Conservation (phyloP, 805 yeast genomes). For the Maudiozyma serrabonitensis region DNA sequence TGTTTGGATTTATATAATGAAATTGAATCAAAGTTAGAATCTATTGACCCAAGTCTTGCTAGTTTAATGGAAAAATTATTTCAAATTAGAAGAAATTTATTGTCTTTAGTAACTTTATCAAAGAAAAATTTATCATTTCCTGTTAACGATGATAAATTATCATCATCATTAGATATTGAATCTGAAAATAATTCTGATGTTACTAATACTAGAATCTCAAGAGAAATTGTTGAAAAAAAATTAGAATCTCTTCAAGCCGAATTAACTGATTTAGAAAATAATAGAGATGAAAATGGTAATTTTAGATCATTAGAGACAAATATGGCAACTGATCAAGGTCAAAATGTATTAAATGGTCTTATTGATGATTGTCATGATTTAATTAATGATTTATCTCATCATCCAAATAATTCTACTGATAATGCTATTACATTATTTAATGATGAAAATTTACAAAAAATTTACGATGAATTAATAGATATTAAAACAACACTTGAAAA, state of each 20-base stretch:
- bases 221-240: slow-evolving; percentile 23
- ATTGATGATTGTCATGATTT: slow-evolving; percentile 77
- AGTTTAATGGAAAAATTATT: slow-evolving; percentile 51
- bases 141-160: slow-evolving; percentile 4
- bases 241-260: slow-evolving; percentile 29
- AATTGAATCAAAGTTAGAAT: slow-evolving; percentile 47
- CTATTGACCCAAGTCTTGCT: slow-evolving; percentile 42
- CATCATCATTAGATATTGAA: slow-evolving; percentile 7
- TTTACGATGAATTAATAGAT: slow-evolving; percentile 54
- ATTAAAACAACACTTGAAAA: slow-evolving; percentile 72
- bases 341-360: slow-evolving; percentile 54
- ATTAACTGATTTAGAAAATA: slow-evolving; percentile 35
- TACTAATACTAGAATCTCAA: slow-evolving; percentile 8
- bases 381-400: slow-evolving; percentile 53
- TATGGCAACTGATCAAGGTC: slow-evolving; percentile 31
- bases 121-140: slow-evolving; percentile 13
- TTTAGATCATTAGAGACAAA: slow-evolving; percentile 34
- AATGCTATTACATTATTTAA: slow-evolving; percentile 23
- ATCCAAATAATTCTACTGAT: slow-evolving; percentile 14
- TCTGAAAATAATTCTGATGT: not conserved
- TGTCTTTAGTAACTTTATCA: slow-evolving; percentile 38
- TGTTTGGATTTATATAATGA: slow-evolving; percentile 49
- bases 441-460: slow-evolving; percentile 43
- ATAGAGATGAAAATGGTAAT: slow-evolving; percentile 48
- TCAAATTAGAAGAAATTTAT: slow-evolving; percentile 49